Percentiles rank a stretch among this genome's conserved stretches.
phyloP scores from a whole-genome alignment of 1,139 yeast genomes.

The Nematodospora anomalae region DNA sequence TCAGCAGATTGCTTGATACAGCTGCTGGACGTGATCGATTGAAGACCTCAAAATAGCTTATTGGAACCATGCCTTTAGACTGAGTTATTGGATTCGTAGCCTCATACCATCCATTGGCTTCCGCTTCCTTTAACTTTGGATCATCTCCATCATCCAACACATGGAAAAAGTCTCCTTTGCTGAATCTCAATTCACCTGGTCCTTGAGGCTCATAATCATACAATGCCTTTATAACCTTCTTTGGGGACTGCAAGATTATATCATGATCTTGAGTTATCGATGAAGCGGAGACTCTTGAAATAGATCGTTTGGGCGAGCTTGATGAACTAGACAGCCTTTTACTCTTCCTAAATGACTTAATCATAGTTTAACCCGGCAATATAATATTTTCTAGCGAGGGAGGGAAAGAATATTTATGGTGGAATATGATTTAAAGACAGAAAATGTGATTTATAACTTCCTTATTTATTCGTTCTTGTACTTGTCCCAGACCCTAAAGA shows the following conservation, averaged over 20 bases:
- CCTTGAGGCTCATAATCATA: constrained; percentile 78
- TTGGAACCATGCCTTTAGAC: constrained; percentile 84
- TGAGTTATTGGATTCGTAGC: constrained; percentile 86
- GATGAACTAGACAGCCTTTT: constrained; percentile 43
- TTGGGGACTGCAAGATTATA: constrained; percentile 53
- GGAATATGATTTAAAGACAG: background rate
- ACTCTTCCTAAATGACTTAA: constrained; percentile 44
- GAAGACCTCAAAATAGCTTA: constrained; percentile 76
- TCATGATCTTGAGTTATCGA: constrained; percentile 14
- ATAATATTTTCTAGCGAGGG: too few relatives aligned
- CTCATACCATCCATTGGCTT: constrained; percentile 71
- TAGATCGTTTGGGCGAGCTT: constrained; percentile 36
- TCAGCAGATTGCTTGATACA: background rate
- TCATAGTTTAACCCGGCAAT: constrained; percentile 35
- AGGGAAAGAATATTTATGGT: too few relatives aligned
- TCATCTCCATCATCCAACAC: constrained; percentile 59
- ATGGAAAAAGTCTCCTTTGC: constrained; percentile 85
- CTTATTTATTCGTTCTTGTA: background rate
- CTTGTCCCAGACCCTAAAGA: too few relatives aligned
- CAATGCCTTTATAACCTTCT: constrained; percentile 80
- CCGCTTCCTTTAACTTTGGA: constrained; percentile 25
- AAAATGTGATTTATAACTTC: background rate
- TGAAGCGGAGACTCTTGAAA: constrained; percentile 33
- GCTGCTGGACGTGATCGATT: constrained; percentile 51
- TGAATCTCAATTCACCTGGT: constrained; percentile 76